phyloP scores from a whole-genome alignment of 2,329 filamentous ascomycete genomes.

The Ophiostoma novo-ulmi region DNA sequence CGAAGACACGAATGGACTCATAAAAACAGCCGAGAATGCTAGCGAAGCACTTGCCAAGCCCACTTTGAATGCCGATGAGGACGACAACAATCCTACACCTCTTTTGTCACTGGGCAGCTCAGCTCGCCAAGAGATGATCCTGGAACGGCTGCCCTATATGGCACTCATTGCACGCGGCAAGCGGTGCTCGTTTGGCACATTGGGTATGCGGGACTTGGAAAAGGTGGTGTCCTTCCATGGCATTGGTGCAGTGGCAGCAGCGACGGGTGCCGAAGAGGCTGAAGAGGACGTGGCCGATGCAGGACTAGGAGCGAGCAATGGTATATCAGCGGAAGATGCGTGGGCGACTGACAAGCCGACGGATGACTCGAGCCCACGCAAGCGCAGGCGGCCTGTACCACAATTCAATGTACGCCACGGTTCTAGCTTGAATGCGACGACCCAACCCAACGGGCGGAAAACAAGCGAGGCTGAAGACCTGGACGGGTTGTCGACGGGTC shows the following conservation, averaged over 20 bases:
- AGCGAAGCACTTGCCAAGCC: not conserved
- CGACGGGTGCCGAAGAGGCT: constrained; percentile 43
- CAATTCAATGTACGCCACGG: not conserved
- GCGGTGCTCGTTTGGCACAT: constrained; percentile 35
- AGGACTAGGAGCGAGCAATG: constrained; percentile 13
- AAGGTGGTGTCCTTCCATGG: constrained; percentile 64
- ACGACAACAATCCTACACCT: constrained; percentile 22
- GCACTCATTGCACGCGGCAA: constrained; percentile 54
- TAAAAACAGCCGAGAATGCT: not conserved
- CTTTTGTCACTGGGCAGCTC: constrained; percentile 57
- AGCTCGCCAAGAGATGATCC: constrained; percentile 66
- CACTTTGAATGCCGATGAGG: not conserved
- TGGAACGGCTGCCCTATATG: constrained; percentile 85
- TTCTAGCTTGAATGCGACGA: not conserved
- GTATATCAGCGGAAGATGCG: constrained; percentile 38
- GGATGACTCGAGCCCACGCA: constrained; percentile 49
- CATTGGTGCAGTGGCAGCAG: constrained; percentile 43
- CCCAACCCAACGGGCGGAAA: constrained; percentile 31
- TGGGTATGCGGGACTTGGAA: constrained; percentile 55
- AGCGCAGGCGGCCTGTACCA: constrained; percentile 35
- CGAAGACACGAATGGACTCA: constrained; percentile 14
- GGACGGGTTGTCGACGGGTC: constrained; percentile 34
- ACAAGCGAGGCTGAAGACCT: constrained; percentile 29
- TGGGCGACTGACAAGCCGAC: constrained; percentile 60
- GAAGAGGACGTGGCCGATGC: constrained; percentile 34